These are phyloP conservation scores for Chimonanthus praecox DNA, from an alignment of 164 flowering plant genomes.

Conservation along the genomic window DNA sequence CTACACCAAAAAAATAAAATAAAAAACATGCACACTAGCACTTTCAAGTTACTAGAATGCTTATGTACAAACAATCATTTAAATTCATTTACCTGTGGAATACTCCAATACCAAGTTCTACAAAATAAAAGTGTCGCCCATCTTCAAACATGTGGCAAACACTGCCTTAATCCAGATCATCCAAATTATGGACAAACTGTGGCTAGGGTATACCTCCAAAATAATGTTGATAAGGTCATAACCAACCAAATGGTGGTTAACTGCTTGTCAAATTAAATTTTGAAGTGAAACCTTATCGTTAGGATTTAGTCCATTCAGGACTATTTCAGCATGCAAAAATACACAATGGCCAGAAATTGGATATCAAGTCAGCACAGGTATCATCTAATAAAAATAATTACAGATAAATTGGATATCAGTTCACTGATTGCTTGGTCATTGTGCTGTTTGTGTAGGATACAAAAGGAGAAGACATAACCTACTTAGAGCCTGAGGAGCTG, in stretches of 20 bases:
- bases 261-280: not conserved
- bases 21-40: not conserved
- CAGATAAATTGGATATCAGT: not conserved
- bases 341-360: not conserved
- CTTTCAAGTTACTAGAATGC: not conserved
- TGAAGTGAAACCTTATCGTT: not conserved
- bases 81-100: not conserved
- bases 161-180: not conserved
- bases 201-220: not conserved
- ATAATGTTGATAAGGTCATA: not conserved
- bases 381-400: too few species aligned
- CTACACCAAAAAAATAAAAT: constrained; percentile 21
- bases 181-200: not conserved
- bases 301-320: not conserved
- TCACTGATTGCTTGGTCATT: not conserved
- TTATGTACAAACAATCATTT: too few species aligned
- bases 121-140: not conserved
- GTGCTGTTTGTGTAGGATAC: not conserved
- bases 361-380: not conserved
- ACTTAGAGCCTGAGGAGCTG: constrained; percentile 93
- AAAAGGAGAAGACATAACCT: constrained; percentile 24
- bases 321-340: not conserved
- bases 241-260: not conserved
- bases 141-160: not conserved
- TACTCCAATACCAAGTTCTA: too few species aligned